Evolutionary conservation across 805 yeast genomes (phyloP).

Genomic region (Candida lessepsii): DNA sequence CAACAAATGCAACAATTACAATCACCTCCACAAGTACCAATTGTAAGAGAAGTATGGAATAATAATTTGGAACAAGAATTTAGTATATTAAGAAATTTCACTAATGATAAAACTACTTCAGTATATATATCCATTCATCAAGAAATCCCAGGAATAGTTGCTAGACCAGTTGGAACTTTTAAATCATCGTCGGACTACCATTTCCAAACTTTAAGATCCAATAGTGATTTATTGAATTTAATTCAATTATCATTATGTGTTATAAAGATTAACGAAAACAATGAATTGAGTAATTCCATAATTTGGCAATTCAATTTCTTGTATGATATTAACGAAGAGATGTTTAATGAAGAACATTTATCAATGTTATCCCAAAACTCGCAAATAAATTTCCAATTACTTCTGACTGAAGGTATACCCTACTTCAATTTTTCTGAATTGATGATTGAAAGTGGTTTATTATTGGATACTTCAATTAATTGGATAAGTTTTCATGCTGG

Average conservation of each 20-base stretch:
- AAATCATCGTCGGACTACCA: constrained; percentile 89
- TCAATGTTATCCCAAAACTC: constrained; percentile 80
- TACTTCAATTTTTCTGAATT: constrained; percentile 79
- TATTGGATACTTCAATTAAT: constrained; percentile 64
- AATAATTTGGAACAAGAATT: constrained; percentile 69
- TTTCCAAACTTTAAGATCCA: constrained; percentile 90
- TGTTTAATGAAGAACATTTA: constrained; percentile 84
- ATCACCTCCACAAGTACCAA: constrained; percentile 34
- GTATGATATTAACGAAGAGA: constrained; percentile 73
- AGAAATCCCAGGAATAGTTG: constrained; percentile 94
- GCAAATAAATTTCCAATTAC: constrained; percentile 69
- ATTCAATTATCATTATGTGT: constrained; percentile 64
- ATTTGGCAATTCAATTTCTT: constrained; percentile 98
- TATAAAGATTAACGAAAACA: constrained; percentile 31
- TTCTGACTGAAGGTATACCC: constrained; percentile 75
- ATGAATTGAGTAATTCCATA: constrained; percentile 61
- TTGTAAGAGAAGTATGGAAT: constrained; percentile 72
- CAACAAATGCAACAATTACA: constrained; percentile 20
- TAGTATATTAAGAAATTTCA: constrained; percentile 55
- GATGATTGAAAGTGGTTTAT: constrained; percentile 80
- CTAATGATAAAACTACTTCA: constrained; percentile 46
- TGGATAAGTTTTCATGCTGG: constrained; percentile 96
- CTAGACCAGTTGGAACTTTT: constrained; percentile 93
- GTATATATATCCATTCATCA: constrained; percentile 72
- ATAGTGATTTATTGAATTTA: constrained; percentile 81